phyloP scores from a whole-genome alignment of 2,329 filamentous ascomycete species.

The Zarea fungicola region DNA sequence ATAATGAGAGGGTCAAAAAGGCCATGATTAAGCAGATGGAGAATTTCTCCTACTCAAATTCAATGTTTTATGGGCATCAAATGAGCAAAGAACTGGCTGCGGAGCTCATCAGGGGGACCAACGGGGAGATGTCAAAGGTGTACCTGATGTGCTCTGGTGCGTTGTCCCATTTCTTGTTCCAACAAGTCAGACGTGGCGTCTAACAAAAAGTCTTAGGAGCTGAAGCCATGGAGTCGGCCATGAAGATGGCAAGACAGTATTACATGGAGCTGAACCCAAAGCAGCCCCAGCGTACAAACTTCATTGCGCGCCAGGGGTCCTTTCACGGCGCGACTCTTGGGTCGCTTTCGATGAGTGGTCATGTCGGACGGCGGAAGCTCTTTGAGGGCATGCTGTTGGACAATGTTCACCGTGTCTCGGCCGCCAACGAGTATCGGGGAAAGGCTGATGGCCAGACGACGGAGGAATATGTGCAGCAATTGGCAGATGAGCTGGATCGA shows the following conservation, averaged over 20 bases:
- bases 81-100: conserved; percentile 18
- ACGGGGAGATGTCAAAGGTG: conserved; percentile 28
- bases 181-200: not conserved
- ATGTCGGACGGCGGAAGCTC: conserved; percentile 51
- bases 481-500: conserved; percentile 59
- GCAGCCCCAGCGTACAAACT: conserved; percentile 52
- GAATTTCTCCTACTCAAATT: conserved; percentile 13
- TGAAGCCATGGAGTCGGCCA: conserved; percentile 38
- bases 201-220: conserved; percentile 45
- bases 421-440: conserved; percentile 61
- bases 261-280: conserved; percentile 35
- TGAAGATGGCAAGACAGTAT: conserved; percentile 44
- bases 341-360: conserved; percentile 57
- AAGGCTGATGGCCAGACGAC: conserved; percentile 46
- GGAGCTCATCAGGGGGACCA: conserved; percentile 26
- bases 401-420: conserved; percentile 54
- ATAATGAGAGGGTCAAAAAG: conserved; percentile 26
- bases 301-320: conserved; percentile 62
- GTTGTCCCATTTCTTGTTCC: conserved; percentile 10
- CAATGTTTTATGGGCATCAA: conserved; percentile 20
- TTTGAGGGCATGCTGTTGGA: conserved; percentile 57
- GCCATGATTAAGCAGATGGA: conserved; percentile 27
- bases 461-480: conserved; percentile 52
- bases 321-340: conserved; percentile 71
- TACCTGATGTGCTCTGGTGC: conserved; percentile 32